Percentiles rank a stretch among this genome's conserved stretches.
These are phyloP conservation scores for Hypericum perforatum DNA, from an alignment of 345 rosid genomes.

Conservation along the genomic window DNA sequence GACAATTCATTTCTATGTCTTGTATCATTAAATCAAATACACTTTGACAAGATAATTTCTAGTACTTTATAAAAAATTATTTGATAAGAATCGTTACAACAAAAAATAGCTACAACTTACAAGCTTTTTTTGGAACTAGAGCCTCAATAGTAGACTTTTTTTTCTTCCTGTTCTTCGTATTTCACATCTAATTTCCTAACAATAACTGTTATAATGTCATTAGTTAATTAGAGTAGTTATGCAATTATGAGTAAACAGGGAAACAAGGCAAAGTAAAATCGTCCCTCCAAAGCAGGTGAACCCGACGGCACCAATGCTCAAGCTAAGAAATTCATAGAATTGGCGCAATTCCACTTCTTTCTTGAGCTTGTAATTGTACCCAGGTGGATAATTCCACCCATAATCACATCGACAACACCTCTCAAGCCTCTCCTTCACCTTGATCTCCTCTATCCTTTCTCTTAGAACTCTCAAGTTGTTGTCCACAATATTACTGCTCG, in stretches of 20 bases:
- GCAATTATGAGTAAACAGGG: constrained; percentile 22
- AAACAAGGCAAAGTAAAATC: constrained; percentile 28
- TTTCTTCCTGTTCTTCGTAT: no score
- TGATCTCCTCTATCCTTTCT: constrained; percentile 35
- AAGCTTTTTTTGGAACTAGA: no score
- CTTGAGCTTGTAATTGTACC: constrained; percentile 17
- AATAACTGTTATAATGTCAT: no score
- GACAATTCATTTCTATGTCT: no score
- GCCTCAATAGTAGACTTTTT: no score
- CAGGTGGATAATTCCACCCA: constrained; percentile 40
- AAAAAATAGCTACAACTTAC: no score
- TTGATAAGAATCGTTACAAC: no score
- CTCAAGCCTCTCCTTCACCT: constrained; percentile 42
- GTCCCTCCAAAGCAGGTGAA: constrained; percentile 28
- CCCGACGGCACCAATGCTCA: constrained; percentile 30
- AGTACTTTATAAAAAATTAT: no score
- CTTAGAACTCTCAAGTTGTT: constrained; percentile 34
- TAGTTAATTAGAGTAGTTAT: no score
- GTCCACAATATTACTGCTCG: constrained; percentile 21
- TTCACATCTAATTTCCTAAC: no score
- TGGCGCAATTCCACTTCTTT: constrained; percentile 14
- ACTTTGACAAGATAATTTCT: no score
- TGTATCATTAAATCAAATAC: no score
- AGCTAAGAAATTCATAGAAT: constrained; percentile 20
- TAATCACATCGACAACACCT: constrained; percentile 32